phyloP scores from a whole-genome alignment of 2,329 filamentous ascomycete genomes.

The Exophiala xenobiotica region DNA sequence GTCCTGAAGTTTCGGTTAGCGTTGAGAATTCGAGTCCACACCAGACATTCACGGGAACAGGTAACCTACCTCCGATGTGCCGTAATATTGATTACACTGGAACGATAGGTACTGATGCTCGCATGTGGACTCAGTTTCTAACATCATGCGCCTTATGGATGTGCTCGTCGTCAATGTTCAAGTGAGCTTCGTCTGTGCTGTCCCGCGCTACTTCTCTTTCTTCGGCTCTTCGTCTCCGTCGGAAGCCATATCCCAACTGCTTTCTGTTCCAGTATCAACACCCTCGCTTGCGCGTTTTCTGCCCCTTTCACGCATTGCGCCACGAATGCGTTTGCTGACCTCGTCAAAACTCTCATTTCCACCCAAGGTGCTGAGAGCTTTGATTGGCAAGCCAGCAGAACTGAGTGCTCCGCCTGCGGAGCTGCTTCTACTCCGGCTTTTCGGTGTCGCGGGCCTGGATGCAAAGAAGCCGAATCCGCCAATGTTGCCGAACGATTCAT shows the following conservation, averaged over 20 bases:
- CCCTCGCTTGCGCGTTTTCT: conserved; percentile 46
- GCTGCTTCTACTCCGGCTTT: conserved; percentile 68
- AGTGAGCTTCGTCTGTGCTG: no score
- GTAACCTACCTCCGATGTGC: no score
- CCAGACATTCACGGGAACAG: background rate
- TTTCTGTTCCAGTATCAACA: conserved; percentile 27
- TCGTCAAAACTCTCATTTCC: conserved; percentile 73
- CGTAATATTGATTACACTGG: no score
- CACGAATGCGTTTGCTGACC: conserved; percentile 78
- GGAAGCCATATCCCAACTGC: conserved; percentile 31
- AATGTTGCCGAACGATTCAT: conserved; percentile 92
- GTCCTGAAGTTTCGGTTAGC: no score
- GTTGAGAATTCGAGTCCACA: no score
- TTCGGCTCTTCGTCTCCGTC: conserved; percentile 30
- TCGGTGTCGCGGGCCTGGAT: conserved; percentile 78
- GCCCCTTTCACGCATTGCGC: conserved; percentile 78
- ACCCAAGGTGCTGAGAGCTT: conserved; percentile 66
- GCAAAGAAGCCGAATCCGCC: conserved; percentile 87
- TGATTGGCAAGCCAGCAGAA: conserved; percentile 61
- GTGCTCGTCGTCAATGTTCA: no score
- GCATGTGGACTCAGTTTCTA: background rate
- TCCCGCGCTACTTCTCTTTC: conserved; percentile 26
- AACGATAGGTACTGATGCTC: no score
- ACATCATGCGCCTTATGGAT: conserved; percentile 10
- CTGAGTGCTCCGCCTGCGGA: conserved; percentile 64